Evolutionary conservation across 768 basidiomycete genomes (phyloP).

Genomic region (Auriculariales sp.): DNA sequence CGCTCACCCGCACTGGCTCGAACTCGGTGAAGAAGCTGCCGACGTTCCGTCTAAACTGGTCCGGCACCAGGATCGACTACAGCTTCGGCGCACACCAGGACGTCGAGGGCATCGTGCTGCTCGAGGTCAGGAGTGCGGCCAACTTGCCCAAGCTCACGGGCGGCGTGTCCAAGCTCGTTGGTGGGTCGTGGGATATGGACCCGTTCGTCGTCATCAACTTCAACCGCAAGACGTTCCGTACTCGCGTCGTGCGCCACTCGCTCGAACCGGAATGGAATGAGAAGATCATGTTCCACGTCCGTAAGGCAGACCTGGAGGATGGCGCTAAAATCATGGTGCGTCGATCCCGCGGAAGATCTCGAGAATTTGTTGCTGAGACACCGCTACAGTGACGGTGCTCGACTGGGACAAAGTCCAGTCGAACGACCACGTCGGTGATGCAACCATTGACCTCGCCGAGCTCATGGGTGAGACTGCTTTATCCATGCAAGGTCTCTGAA

Average conservation of each 20-base stretch:
- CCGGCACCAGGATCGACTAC: conserved; percentile 13
- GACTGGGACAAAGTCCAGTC: conserved; percentile 30
- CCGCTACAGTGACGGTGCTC: conserved; percentile 24
- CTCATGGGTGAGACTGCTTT: too few relatives aligned
- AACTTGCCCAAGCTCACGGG: conserved; percentile 29
- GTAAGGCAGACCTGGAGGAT: conserved; percentile 18
- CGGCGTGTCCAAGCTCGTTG: conserved; percentile 24
- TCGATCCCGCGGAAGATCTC: too few relatives aligned
- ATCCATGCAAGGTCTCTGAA: too few relatives aligned
- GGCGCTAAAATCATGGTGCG: conserved; percentile 16
- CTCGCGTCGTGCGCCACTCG: conserved; percentile 17
- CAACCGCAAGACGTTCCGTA: conserved; percentile 31
- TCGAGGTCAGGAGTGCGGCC: conserved; percentile 27
- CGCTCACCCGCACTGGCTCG: too few relatives aligned
- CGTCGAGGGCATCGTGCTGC: conserved; percentile 29
- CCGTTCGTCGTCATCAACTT: conserved; percentile 32
- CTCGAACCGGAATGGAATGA: conserved; percentile 31
- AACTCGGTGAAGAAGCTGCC: conserved; percentile 1
- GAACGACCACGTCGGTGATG: conserved; percentile 30
- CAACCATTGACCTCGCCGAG: conserved; percentile 20
- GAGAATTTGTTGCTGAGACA: too few relatives aligned
- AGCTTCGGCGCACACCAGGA: conserved; percentile 20
- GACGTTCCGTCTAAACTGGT: neutral
- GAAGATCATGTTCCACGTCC: conserved; percentile 31
- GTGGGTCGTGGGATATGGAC: conserved; percentile 25